phyloP scores from a whole-genome alignment of 2,329 filamentous ascomycete species.

The Fusarium buharicum region DNA sequence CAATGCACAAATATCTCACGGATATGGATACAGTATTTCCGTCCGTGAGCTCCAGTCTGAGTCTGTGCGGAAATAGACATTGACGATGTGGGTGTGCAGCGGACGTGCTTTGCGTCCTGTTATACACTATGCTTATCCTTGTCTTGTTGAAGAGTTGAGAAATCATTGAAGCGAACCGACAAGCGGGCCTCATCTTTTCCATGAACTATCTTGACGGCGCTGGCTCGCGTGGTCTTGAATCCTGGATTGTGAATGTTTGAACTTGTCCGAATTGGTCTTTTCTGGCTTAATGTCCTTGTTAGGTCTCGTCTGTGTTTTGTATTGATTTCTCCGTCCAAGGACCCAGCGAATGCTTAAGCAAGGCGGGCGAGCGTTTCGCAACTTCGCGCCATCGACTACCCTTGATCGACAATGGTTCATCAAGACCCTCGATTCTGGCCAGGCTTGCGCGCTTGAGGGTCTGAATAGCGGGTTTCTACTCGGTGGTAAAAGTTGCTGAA shows the following conservation, averaged over 20 bases:
- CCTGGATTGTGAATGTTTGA: slow-evolving; percentile 26
- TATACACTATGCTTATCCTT: slow-evolving; percentile 27
- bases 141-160: slow-evolving; percentile 23
- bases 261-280: slow-evolving; percentile 32
- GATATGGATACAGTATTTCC: slow-evolving; percentile 8
- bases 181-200: slow-evolving; percentile 27
- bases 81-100: slow-evolving; percentile 27
- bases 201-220: neutral
- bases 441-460: slow-evolving; percentile 19
- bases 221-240: slow-evolving; percentile 14
- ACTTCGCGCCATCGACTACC: slow-evolving; percentile 30
- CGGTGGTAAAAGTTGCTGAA: slow-evolving; percentile 13
- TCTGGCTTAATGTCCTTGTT: slow-evolving; percentile 25
- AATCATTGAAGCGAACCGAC: slow-evolving; percentile 24
- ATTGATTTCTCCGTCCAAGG: slow-evolving; percentile 16
- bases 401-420: slow-evolving; percentile 25
- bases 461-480: slow-evolving; percentile 6
- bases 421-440: slow-evolving; percentile 21
- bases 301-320: slow-evolving; percentile 27
- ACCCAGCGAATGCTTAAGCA: slow-evolving; percentile 16
- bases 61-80: slow-evolving; percentile 36
- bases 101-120: slow-evolving; percentile 25
- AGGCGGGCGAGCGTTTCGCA: slow-evolving; percentile 29
- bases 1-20: slow-evolving; percentile 2
- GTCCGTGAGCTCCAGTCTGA: slow-evolving; percentile 29